Base-by-base conservation (phyloP, 2,329 filamentous ascomycete species). In the Pyrenochaeta sp. region DNA sequence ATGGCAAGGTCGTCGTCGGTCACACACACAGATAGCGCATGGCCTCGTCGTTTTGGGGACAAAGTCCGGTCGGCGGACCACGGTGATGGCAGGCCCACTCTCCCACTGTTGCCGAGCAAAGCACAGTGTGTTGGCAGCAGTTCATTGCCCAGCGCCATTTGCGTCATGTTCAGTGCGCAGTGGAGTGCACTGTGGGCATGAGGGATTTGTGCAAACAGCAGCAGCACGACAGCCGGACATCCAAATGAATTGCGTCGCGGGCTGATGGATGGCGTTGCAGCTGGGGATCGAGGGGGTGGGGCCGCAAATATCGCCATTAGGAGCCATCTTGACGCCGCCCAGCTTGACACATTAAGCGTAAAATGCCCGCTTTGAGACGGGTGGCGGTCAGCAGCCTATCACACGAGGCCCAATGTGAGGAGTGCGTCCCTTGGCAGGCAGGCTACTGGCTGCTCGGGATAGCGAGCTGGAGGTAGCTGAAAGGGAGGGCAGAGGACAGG, bases 191-290 rank as follows among this genome's bases (percentile, higher is more conserved):
- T 28, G 50, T 36, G 52, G 15, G 53, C 30, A 54, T 66, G 65
- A 56, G 64, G 54, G 40, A 65, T 65, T 62, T 62, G 45, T 40
- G 46, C 52, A 55, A 47, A 51, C 48, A 51, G 53, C 49, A 48
- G 52, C 56, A 48, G 52, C 56, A 55, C 56, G 56, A 61, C 55
- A 60, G 47, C 64, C 68, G 62, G 56, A 56, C 54, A 56, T 60
- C 62, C 52, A 69, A 56, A 71, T 66, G 55, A 62, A 60, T 32
- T 51, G 53, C 58, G 65, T 68, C 56, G 65, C 61, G 58, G 63
- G 62, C 59, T 63, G 65, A 62, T 60, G 57, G 62, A 59, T 51
- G 62, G 47, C 39, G 50, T 58, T 56, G 56, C 59, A 62, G 54
- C 40, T 22, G 22, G n/a, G 59, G 47, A 59, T 62, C 43, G 66